Evolutionary conservation across 352 stramenopile genomes (phyloP).

Genomic region (Phytophthora pisi): DNA sequence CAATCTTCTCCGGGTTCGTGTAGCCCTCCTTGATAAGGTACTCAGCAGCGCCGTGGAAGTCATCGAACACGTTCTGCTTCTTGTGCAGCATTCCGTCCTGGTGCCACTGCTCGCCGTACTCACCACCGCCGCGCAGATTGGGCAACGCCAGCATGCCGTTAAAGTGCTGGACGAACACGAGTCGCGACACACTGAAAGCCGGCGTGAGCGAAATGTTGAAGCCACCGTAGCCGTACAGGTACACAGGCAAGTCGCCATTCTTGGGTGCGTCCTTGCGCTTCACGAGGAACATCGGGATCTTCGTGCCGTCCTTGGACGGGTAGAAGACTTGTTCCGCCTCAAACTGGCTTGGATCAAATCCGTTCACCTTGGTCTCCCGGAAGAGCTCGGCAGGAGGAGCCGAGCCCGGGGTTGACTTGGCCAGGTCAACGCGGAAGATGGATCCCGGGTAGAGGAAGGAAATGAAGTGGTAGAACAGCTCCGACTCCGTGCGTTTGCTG

Average conservation of each 20-base stretch:
- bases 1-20: conserved; percentile 90
- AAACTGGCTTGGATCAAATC: conserved; percentile 80
- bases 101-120: conserved; percentile 93
- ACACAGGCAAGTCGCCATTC: conserved; percentile 89
- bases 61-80: conserved; percentile 95
- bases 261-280: conserved; percentile 76
- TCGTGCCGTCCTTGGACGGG: conserved; percentile 92
- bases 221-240: conserved; percentile 95
- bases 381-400: conserved; percentile 56
- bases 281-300: conserved; percentile 96
- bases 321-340: conserved; percentile 89
- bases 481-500: conserved; percentile 73
- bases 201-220: conserved; percentile 96
- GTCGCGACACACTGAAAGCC: conserved; percentile 85
- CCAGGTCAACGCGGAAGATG: conserved; percentile 78
- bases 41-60: conserved; percentile 95
- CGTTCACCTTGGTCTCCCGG: conserved; percentile 82
- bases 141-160: conserved; percentile 92
- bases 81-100: conserved; percentile 94
- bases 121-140: conserved; percentile 94
- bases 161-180: conserved; percentile 92
- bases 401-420: conserved; percentile 17
- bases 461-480: conserved; percentile 92
- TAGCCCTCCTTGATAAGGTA: conserved; percentile 91
- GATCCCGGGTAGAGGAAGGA: conserved; percentile 86